These are phyloP conservation scores for Musa schizocarpa DNA, from an alignment of 176 grass and related monocot genomes.

Conservation along the genomic window DNA sequence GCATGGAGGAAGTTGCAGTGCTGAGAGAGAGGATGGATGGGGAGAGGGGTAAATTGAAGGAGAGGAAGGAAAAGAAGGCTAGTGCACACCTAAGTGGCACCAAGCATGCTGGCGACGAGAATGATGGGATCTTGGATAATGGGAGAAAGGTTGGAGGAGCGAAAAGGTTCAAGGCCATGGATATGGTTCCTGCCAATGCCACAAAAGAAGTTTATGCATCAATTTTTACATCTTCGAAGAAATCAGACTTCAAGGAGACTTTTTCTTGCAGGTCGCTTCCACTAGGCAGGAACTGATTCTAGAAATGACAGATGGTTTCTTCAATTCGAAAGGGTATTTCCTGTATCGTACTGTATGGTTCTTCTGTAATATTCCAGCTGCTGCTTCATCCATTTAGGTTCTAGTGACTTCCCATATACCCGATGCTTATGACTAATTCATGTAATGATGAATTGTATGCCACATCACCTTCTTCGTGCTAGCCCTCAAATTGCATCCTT, in stretches of 20 bases:
- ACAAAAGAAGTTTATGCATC: conserved; percentile 90
- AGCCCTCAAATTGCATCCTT: neutral
- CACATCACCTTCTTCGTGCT: neutral
- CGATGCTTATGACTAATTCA: neutral
- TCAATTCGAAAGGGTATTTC: neutral
- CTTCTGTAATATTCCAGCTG: neutral
- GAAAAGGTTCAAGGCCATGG: conserved; percentile 70
- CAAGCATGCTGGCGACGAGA: conserved; percentile 37
- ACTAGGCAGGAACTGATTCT: conserved; percentile 55
- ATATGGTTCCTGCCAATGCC: conserved; percentile 58
- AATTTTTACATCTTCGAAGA: conserved; percentile 86
- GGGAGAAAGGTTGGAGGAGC: conserved; percentile 54
- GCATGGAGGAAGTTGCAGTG: conserved; percentile 43
- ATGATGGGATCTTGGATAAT: conserved; percentile 40
- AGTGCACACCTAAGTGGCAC: conserved; percentile 38
- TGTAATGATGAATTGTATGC: neutral
- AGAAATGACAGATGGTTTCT: neutral
- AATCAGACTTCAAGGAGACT: conserved; percentile 80
- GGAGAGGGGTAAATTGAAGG: conserved; percentile 65
- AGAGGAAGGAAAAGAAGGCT: conserved; percentile 75
- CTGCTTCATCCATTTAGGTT: neutral
- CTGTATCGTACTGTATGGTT: neutral
- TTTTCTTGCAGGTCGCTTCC: conserved; percentile 73
- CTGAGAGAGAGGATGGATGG: conserved; percentile 78
- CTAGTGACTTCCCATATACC: neutral